Conservation (phyloP, 2,329 filamentous ascomycete genomes). For the Beauveria brongniartii region DNA sequence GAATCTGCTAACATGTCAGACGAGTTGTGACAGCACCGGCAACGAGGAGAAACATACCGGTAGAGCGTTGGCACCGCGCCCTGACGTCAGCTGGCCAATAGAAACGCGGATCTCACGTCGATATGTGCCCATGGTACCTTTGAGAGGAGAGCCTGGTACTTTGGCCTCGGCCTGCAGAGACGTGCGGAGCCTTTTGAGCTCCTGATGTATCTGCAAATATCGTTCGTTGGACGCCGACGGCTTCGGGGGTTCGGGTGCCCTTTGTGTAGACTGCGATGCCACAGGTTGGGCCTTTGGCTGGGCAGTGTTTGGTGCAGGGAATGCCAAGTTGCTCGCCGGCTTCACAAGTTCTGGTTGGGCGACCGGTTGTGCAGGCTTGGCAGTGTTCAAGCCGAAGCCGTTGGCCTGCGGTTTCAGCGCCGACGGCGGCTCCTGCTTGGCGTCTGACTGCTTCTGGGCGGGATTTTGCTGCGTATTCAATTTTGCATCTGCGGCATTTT, state of each 20-base stretch:
- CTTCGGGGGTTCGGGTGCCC: neutral
- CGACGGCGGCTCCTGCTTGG: constrained; percentile 9
- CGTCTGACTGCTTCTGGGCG: neutral
- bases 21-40: neutral
- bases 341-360: constrained; percentile 10
- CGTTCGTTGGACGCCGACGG: constrained; percentile 27
- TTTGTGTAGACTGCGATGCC: constrained; percentile 3
- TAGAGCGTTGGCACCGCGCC: constrained; percentile 49
- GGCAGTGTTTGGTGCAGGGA: neutral
- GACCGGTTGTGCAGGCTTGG: constrained; percentile 17
- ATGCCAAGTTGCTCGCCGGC: neutral
- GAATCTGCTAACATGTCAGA: constrained; percentile 22
- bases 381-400: constrained; percentile 16
- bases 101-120: constrained; percentile 62
- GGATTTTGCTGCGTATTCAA: neutral
- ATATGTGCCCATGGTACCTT: constrained; percentile 61
- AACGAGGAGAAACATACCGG: constrained; percentile 24
- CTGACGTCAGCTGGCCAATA: constrained; percentile 64
- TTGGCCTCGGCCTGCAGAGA: constrained; percentile 50
- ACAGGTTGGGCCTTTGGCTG: constrained; percentile 13
- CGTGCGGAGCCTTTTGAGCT: constrained; percentile 60
- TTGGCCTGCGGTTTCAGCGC: constrained; percentile 13
- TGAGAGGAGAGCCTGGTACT: constrained; percentile 38
- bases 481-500: constrained; percentile 1
- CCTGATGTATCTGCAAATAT: constrained; percentile 54